Conservation (phyloP, 371 early-diverging fungal genomes). For the Syncephalis plumigaleata region DNA sequence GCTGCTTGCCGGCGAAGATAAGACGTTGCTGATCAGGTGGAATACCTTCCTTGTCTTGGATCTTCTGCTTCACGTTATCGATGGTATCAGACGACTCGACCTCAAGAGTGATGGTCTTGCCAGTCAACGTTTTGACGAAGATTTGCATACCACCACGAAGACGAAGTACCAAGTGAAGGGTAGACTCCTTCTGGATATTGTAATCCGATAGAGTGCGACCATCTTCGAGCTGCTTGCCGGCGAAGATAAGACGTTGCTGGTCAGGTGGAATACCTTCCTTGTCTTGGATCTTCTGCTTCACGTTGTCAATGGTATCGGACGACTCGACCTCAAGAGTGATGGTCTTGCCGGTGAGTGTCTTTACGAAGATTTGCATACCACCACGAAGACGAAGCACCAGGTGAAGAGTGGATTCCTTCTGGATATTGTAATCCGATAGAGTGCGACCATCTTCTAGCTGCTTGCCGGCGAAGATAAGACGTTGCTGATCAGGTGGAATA, state of each 20-base stretch:
- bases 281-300: slow-evolving; percentile 95
- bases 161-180: slow-evolving; percentile 81
- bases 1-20: slow-evolving; percentile 70
- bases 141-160: slow-evolving; percentile 84
- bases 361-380: slow-evolving; percentile 88
- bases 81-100: slow-evolving; percentile 94
- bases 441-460: slow-evolving; percentile 98
- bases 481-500: slow-evolving; percentile 99
- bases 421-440: slow-evolving; percentile 78
- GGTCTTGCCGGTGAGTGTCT: slow-evolving; percentile 97
- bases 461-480: slow-evolving; percentile 99
- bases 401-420: slow-evolving; percentile 96
- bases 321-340: slow-evolving; percentile 96
- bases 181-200: slow-evolving; percentile 78
- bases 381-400: slow-evolving; percentile 95
- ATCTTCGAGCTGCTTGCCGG: slow-evolving; percentile 79
- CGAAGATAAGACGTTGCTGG: slow-evolving; percentile 89
- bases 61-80: slow-evolving; percentile 92
- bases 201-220: slow-evolving; percentile 76
- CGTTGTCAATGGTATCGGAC: slow-evolving; percentile 90
- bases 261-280: slow-evolving; percentile 81
- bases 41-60: slow-evolving; percentile 97
- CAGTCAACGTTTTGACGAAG: slow-evolving; percentile 97
- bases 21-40: slow-evolving; percentile 76
- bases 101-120: slow-evolving; percentile 96